Base-by-base conservation (phyloP, 2,329 filamentous ascomycete genomes). In the Colletotrichum musicola region DNA sequence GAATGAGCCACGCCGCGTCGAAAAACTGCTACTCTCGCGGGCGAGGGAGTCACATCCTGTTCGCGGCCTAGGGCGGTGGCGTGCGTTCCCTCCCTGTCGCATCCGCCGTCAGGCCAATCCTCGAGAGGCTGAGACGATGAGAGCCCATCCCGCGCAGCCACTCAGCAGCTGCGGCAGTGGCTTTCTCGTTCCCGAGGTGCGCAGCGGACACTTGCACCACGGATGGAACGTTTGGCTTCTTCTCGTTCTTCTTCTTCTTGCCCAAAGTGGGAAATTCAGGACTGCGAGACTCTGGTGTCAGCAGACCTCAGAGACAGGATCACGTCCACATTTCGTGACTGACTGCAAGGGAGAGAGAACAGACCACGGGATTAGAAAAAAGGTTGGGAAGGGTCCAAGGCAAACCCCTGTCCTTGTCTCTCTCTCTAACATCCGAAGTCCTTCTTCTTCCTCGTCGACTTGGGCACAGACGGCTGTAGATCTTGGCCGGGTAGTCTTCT, bases 111-210 rank as follows among this genome's bases (percentile, higher is more conserved):
- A 30, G 42, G 49, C 61, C 61, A 59, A 55, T 42, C 65, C 62
- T 35, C 47, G 62, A 58, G 47, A 42, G 62, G 55, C 55, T 54
- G 47, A 54, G 55, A 60, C 25, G 46, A 25, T 10, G 30, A 10
- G 38, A 38, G 55, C n/a, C 25, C 44, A 51, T 58, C 46, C 53
- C 42, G 16, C 56, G 20, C 27, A 54, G 58, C 64, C 63, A 62
- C 50, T 56, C 63, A 62, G 64, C 64, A 67, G 58, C 59, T 62
- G 64, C 58, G 46, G 64, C 58, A 51, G 64, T 56, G 64, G 64
- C 64, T 67, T 68, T 25, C 35, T 16, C 46, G n/a, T 20, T 49
- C n/a, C 20, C 30, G 30, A 35, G 30, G 30, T 20, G 18, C 18
- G n/a, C 6, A 12, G 46, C 22, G 18, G 22, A 25, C 22, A 25